phyloP scores from a whole-genome alignment of 2,329 filamentous ascomycete species.

The Colletotrichum falcatum region DNA sequence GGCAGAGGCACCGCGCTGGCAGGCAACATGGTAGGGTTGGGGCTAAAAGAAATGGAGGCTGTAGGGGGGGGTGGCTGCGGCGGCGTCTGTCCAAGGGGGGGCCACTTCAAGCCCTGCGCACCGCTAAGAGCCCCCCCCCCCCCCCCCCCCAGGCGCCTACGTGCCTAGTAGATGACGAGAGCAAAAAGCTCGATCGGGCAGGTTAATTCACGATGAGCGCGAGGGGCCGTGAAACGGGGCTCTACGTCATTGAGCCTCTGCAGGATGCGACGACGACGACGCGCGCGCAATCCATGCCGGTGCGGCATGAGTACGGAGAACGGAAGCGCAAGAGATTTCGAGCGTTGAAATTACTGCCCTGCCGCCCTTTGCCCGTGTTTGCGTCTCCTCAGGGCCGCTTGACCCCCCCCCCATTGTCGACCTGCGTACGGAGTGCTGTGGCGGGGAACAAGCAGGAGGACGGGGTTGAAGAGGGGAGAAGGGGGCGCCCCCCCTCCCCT shows the following conservation, averaged over 20 bases:
- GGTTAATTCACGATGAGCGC: conserved; percentile 35
- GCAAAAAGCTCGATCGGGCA: conserved; percentile 37
- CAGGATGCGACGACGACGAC: conserved; percentile 25
- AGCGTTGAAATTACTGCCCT: conserved; percentile 18
- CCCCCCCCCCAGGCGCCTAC: conserved; percentile 18
- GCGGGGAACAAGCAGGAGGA: conserved; percentile 10
- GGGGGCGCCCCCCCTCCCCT: background rate
- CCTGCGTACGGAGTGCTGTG: too few relatives aligned
- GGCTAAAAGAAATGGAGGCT: conserved; percentile 9
- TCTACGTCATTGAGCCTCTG: conserved; percentile 36
- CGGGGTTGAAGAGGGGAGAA: background rate
- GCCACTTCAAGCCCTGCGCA: conserved; percentile 17
- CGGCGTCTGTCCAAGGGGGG: background rate
- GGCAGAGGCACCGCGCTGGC: conserved; percentile 21
- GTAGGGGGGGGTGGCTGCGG: conserved; percentile 17
- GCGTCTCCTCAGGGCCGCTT: background rate
- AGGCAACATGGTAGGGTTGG: conserved; percentile 1
- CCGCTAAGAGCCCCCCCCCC: conserved; percentile 32
- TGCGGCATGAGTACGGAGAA: background rate
- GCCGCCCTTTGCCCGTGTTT: conserved; percentile 25
- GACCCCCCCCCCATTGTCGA: background rate
- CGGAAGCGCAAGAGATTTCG: conserved; percentile 30
- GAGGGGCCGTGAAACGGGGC: conserved; percentile 38
- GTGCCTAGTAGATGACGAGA: conserved; percentile 2
- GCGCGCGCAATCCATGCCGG: conserved; percentile 10